Conservation (phyloP, 2,329 filamentous ascomycete genomes). For the Periconia digitata region DNA sequence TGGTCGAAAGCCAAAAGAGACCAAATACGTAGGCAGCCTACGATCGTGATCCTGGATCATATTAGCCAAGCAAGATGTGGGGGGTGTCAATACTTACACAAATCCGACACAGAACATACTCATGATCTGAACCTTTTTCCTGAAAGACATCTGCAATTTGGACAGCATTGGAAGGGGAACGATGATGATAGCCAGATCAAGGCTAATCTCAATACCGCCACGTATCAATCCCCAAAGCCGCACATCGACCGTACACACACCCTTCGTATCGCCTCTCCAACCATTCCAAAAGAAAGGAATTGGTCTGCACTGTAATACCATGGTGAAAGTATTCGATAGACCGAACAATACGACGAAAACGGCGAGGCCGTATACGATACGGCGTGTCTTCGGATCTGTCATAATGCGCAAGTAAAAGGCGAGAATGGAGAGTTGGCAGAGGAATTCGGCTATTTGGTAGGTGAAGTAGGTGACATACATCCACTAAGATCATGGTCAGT, state of each 20-base stretch:
- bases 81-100: background rate
- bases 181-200: slow-evolving; percentile 27
- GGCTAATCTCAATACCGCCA: slow-evolving; percentile 30
- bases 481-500: slow-evolving; percentile 9
- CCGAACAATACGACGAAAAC: slow-evolving; percentile 25
- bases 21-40: slow-evolving; percentile 24
- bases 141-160: slow-evolving; percentile 24
- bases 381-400: slow-evolving; percentile 17
- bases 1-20: slow-evolving; percentile 22
- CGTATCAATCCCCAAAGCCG: slow-evolving; percentile 42
- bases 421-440: slow-evolving; percentile 35
- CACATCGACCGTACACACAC: slow-evolving; percentile 40
- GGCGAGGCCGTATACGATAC: slow-evolving; percentile 22
- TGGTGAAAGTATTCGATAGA: slow-evolving; percentile 27
- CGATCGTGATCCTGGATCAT: slow-evolving; percentile 17
- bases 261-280: slow-evolving; percentile 41
- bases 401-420: slow-evolving; percentile 38
- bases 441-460: slow-evolving; percentile 28
- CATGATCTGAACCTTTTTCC: slow-evolving; percentile 32
- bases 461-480: slow-evolving; percentile 34
- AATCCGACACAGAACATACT: slow-evolving; percentile 32
- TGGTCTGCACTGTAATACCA: slow-evolving; percentile 43
- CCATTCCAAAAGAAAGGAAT: slow-evolving; percentile 44
- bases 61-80: background rate
- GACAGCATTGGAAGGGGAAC: slow-evolving; percentile 25